Evolutionary conservation across 441 rosid species (phyloP).

Genomic region (Populus hybrid): DNA sequence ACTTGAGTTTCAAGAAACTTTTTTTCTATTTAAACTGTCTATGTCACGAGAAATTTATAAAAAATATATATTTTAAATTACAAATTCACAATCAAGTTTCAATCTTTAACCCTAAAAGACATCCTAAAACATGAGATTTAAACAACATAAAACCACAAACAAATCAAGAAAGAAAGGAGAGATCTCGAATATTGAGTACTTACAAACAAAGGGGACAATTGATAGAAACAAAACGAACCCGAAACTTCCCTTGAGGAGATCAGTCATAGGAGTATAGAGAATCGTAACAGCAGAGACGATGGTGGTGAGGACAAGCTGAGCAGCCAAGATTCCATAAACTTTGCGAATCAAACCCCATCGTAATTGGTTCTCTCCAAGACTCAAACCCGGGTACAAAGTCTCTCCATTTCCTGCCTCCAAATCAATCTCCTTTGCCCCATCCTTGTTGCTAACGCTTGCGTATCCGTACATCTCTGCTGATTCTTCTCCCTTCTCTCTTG

Average conservation of each 20-base stretch:
- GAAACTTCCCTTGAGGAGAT: conserved; percentile 59
- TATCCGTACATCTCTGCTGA: conserved; percentile 44
- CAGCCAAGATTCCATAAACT: conserved; percentile 77
- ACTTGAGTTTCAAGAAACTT: too few relatives aligned
- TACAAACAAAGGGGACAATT: conserved; percentile 74
- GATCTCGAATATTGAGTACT: conserved; percentile 22
- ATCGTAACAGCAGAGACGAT: conserved; percentile 63
- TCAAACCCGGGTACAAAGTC: conserved; percentile 28
- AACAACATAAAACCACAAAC: background rate
- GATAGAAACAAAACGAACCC: conserved; percentile 72
- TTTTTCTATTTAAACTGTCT: too few relatives aligned
- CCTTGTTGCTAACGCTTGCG: conserved; percentile 37
- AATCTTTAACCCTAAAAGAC: background rate
- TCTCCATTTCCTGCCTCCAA: conserved; percentile 70
- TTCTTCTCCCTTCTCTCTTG: background rate
- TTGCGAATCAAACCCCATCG: conserved; percentile 94
- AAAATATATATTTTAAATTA: too few relatives aligned
- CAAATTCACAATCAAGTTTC: background rate
- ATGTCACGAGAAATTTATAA: too few relatives aligned
- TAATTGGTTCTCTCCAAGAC: conserved; percentile 69
- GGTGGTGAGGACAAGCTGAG: conserved; percentile 80
- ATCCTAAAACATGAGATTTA: background rate
- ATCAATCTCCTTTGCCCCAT: conserved; percentile 28
- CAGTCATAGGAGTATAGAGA: conserved; percentile 65
- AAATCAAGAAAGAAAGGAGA: background rate